Percentiles rank a stretch among this genome's conserved stretches.
phyloP scores from a whole-genome alignment of 2,329 filamentous ascomycete species.

The Aureobasidium lini region DNA sequence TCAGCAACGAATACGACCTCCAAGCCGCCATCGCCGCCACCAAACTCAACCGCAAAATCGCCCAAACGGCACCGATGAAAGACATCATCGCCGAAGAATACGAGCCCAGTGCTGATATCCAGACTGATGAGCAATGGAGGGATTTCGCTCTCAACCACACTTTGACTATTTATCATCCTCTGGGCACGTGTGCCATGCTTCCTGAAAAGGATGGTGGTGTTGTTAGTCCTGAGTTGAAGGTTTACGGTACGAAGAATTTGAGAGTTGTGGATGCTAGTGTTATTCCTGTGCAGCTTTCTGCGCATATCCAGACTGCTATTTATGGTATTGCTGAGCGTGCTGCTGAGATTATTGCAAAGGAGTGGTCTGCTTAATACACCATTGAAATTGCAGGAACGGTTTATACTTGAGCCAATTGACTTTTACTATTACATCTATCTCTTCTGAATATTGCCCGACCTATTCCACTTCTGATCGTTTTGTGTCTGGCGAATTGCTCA shows the following conservation, averaged over 20 bases:
- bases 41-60: slow-evolving; percentile 27
- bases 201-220: slow-evolving; percentile 22
- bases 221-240: slow-evolving; percentile 17
- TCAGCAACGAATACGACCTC: slow-evolving; percentile 23
- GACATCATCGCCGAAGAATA: slow-evolving; percentile 25
- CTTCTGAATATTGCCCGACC: too few species aligned
- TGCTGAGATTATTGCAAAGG: slow-evolving; percentile 10
- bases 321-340: slow-evolving; percentile 20
- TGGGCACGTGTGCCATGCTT: slow-evolving; percentile 25
- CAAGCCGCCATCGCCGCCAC: slow-evolving; percentile 23
- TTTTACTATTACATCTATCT: not conserved
- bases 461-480: too few species aligned
- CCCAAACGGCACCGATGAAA: slow-evolving; percentile 20
- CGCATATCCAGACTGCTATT: slow-evolving; percentile 19
- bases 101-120: slow-evolving; percentile 17
- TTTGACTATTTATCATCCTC: slow-evolving; percentile 24
- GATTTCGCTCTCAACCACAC: slow-evolving; percentile 20
- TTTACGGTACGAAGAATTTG: slow-evolving; percentile 19
- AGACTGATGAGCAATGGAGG: slow-evolving; percentile 18
- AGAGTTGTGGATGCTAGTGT: slow-evolving; percentile 19
- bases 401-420: not conserved
- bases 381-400: not conserved
- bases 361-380: not conserved
- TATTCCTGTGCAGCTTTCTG: slow-evolving; percentile 20
- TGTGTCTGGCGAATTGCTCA: not conserved